A percentile compares a stretch with the other conserved stretches of the same genome.
Evolutionary conservation across 805 yeast genomes (phyloP).

Genomic region (Clavispora phyllophila): DNA sequence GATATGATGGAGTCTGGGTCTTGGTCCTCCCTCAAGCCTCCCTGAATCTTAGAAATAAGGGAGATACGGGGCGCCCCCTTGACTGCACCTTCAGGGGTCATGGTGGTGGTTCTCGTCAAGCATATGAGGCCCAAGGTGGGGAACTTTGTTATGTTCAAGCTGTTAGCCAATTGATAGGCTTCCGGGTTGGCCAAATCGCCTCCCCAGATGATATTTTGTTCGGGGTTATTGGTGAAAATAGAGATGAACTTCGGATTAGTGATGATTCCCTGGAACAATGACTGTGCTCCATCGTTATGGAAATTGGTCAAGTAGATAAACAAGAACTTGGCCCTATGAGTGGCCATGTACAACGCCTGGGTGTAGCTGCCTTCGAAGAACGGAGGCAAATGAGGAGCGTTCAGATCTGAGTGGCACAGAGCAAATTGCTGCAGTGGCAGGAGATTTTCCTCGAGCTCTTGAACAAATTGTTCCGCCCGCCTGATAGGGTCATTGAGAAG

Average conservation of each 20-base stretch:
- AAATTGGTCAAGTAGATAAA: slow-evolving; percentile 70
- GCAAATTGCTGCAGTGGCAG: slow-evolving; percentile 19
- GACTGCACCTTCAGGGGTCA: slow-evolving; percentile 54
- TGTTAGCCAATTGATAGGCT: slow-evolving; percentile 75
- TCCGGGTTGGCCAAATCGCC: slow-evolving; percentile 81
- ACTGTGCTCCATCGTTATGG: slow-evolving; percentile 56
- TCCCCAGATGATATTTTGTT: slow-evolving; percentile 65
- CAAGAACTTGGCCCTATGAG: slow-evolving; percentile 65
- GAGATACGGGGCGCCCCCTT: slow-evolving; percentile 54
- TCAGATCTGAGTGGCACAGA: slow-evolving; percentile 7
- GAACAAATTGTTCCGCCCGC: slow-evolving; percentile 46
- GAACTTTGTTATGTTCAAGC: slow-evolving; percentile 61
- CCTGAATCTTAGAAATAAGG: slow-evolving; percentile 60
- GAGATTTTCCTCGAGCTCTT: slow-evolving; percentile 46
- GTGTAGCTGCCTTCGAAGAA: slow-evolving; percentile 76
- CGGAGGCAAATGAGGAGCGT: slow-evolving; percentile 25
- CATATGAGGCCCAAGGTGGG: slow-evolving; percentile 83
- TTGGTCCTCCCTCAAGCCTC: slow-evolving; percentile 43
- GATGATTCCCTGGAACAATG: slow-evolving; percentile 51
- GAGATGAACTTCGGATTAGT: slow-evolving; percentile 46
- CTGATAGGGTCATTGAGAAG: slow-evolving; percentile 45
- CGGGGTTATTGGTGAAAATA: slow-evolving; percentile 36
- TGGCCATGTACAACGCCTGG: slow-evolving; percentile 67
- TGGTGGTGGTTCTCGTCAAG: slow-evolving; percentile 49
- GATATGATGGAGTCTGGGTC: slow-evolving; percentile 28